Base-by-base conservation (phyloP, 2,329 filamentous ascomycete species). In the Aspergillus hortae region DNA sequence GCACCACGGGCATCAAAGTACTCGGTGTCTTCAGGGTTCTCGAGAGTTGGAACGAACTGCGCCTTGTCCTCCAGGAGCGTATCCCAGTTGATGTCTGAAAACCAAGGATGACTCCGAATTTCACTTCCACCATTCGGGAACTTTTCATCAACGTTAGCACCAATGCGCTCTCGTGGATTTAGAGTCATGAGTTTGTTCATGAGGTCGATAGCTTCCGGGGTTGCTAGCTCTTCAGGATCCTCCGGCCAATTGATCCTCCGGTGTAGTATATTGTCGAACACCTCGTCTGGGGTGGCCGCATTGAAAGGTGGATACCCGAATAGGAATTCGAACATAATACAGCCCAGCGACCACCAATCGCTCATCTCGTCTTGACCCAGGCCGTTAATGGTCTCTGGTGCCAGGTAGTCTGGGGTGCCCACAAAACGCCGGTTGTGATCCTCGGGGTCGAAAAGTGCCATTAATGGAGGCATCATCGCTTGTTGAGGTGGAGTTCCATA, bases 281-380 rank as follows among this genome's bases (percentile, higher is more conserved):
- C 94, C 61, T 94, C 81, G 62, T 99, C 94, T 0, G 94, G 90
- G 44, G 92, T 91, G 17, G 81, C 78, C 1, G 90, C 94, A 68
- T 97, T 91, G 71, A 99, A 99, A 0, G 94, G 94, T 1, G 94
- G 94, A 52, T 90, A 87, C 1, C 94, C 94, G 65, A 90, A 97
- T 2, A 99, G 76, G 60, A 96, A 96, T 65, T 99, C 94, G 64
- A 96, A 99, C 71, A 97, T 77, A 61, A 99, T 97, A 69, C 95
- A 99, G 1, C 94, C 94, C n/a, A 99, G 81, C 19, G 94, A 97
- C 94, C 94, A 99, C 94, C 94, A 99, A 84, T 99, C 94, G 67
- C 94, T 97, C 60, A 92, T 94, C 70, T 97, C 92, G 65, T 99
- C 94, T 70, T 99, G 94, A 1, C 92, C 91, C 59, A 91, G 86